Percentiles rank a stretch among this genome's conserved stretches.
These are phyloP conservation scores for Ceriops decandra DNA, from an alignment of 345 rosid genomes.

Conservation along the genomic window DNA sequence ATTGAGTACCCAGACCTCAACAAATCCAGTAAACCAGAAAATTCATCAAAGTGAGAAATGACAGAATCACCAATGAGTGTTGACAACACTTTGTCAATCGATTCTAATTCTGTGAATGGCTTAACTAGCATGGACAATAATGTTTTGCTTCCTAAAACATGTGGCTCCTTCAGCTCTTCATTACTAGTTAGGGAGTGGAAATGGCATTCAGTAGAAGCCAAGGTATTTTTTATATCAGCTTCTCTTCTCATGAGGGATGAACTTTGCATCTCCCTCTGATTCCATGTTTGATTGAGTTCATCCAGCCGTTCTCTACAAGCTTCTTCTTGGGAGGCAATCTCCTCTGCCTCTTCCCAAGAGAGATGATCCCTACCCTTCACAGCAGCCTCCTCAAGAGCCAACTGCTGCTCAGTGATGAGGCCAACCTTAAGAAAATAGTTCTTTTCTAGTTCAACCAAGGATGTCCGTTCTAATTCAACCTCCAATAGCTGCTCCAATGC, in stretches of 20 bases:
- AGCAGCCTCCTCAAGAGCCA: conserved; percentile 85
- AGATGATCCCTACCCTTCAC: conserved; percentile 80
- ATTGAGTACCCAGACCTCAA: conserved; percentile 50
- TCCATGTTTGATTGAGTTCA: conserved; percentile 81
- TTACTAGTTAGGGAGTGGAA: conserved; percentile 51
- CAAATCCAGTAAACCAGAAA: conserved; percentile 45
- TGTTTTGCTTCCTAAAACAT: conserved; percentile 51
- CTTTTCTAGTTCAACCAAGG: conserved; percentile 75
- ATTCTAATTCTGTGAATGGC: conserved; percentile 71
- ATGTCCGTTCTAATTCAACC: conserved; percentile 67
- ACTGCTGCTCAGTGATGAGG: conserved; percentile 72
- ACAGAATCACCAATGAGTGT: conserved; percentile 31
- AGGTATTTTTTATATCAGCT: conserved; percentile 51
- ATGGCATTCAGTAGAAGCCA: conserved; percentile 54
- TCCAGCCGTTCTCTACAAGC: conserved; percentile 83
- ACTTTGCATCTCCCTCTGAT: conserved; percentile 59
- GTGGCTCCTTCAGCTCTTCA: conserved; percentile 46
- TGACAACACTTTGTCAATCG: conserved; percentile 48
- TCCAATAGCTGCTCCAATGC: conserved; percentile 75
- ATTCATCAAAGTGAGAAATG: conserved; percentile 36
- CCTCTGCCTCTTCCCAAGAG: conserved; percentile 98
- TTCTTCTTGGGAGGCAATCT: conserved; percentile 94
- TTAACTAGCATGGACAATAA: conserved; percentile 48
- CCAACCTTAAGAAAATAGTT: conserved; percentile 79
- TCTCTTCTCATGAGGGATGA: conserved; percentile 60